phyloP scores from a whole-genome alignment of 805 yeast species.

The Yarrowia bubula region DNA sequence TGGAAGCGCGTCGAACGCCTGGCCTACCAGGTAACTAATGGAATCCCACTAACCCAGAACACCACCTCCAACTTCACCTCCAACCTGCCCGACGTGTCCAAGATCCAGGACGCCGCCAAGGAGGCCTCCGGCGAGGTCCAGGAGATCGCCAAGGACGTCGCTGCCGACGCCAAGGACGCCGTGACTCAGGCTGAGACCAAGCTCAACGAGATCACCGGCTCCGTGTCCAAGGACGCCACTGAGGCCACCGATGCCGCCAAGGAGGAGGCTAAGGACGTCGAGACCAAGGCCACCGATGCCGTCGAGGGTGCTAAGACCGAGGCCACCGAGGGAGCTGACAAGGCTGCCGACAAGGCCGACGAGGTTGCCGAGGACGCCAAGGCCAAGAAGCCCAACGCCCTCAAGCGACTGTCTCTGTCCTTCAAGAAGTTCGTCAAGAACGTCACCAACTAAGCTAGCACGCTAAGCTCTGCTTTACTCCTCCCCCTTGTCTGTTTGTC shows the following conservation, averaged over 20 bases:
- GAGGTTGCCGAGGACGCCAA: constrained; percentile 22
- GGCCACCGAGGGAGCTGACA: constrained; percentile 28
- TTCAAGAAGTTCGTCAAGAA: constrained; percentile 38
- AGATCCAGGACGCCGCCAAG: constrained; percentile 20
- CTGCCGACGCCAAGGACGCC: constrained; percentile 23
- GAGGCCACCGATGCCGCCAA: constrained; percentile 28
- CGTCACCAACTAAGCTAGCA: constrained; percentile 37
- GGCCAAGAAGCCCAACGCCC: constrained; percentile 34
- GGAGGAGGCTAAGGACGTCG: constrained; percentile 25
- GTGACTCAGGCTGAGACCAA: constrained; percentile 28
- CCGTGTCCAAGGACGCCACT: constrained; percentile 18
- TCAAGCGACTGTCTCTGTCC: constrained; percentile 33
- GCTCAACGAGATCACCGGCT: constrained; percentile 24
- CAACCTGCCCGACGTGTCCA: constrained; percentile 1
- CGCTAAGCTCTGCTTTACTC: too few species aligned
- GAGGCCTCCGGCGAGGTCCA: constrained; percentile 23
- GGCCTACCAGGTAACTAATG: too few species aligned
- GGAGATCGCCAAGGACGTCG: constrained; percentile 28
- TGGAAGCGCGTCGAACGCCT: neutral
- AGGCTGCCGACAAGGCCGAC: constrained; percentile 32
- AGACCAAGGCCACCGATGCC: constrained; percentile 30
- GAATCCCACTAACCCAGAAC: constrained; percentile 26
- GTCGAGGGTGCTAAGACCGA: constrained; percentile 27
- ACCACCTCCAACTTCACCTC: constrained; percentile 23
- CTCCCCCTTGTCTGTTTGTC: neutral